Base-by-base conservation (phyloP, 257 asterid species). In the Forsythia suspensa region DNA sequence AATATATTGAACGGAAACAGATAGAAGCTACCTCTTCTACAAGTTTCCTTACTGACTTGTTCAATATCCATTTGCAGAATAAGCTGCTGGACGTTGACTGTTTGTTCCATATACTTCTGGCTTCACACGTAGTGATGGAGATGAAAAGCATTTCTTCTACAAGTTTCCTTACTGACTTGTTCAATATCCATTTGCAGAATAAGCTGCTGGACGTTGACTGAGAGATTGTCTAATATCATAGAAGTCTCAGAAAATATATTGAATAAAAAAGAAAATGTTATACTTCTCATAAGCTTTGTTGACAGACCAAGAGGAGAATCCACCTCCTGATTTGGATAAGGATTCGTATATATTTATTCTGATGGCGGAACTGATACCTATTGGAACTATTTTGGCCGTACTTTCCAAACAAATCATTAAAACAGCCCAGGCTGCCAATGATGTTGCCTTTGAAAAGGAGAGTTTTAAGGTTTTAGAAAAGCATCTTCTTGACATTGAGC, bases 381-480 rank as follows among this genome's bases (percentile, higher is more conserved):
- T 90, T 61, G 92, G 90, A 66, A 88, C 91, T 0, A 83, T 90
- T 20, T n/a, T 90, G 40, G 84, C 90, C 38, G 83, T 90, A 5
- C 84, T 90, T 11, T 78, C 83, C 10, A 83, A 55, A 77, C 92
- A 90, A 84, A 81, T 90, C 75, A 73, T 74, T 46, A 90, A 88
- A 81, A 87, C 88, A 9, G 87, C 92, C 18, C 80, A 51, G 38
- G 92, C 95, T 21, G 95, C 95, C 4, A 89, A 81, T 40, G 90
- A 87, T 63, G 84, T 90, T 0, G 84, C 83, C 2, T 80, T 90
- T 18, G 92, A 88, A 36, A 88, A 90, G 79, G 91, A 90, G 81
- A 85, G 89, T 76, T 90, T 90, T 18, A 83, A 84, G 77, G 81
- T 80, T 74, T 76, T 90, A 12, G 86, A 84, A 1, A 77, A 84